These are phyloP conservation scores for Rhodotorula paludigena DNA, from an alignment of 768 basidiomycete species.

Conservation along the genomic window DNA sequence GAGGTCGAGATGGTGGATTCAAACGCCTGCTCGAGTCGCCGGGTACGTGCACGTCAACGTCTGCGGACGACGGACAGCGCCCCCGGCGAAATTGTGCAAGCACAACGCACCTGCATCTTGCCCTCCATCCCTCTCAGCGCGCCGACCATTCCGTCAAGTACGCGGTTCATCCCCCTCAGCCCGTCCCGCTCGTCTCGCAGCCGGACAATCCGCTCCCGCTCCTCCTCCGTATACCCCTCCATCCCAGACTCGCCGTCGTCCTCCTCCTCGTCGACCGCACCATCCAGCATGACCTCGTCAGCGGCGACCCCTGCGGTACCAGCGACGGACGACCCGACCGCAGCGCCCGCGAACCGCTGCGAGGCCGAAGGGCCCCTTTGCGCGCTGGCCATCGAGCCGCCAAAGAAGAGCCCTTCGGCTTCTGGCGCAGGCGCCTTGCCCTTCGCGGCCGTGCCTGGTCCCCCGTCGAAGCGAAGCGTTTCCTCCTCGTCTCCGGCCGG, in stretches of 20 bases:
- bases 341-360: neutral
- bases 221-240: slow-evolving; percentile 4
- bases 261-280: neutral
- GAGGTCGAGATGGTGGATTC: slow-evolving; percentile 42
- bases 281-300: neutral
- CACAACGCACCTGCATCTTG: slow-evolving; percentile 46
- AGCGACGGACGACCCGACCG: neutral
- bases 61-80: too few species aligned
- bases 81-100: neutral
- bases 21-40: slow-evolving; percentile 10
- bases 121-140: slow-evolving; percentile 43
- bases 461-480: neutral
- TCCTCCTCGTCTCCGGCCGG: neutral
- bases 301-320: neutral
- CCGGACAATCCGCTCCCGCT: slow-evolving; percentile 34
- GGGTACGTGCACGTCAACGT: too few species aligned
- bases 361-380: neutral
- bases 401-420: slow-evolving; percentile 4
- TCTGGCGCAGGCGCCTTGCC: neutral
- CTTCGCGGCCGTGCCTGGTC: neutral
- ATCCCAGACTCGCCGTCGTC: neutral
- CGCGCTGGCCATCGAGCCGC: slow-evolving; percentile 9
- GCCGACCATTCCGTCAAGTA: slow-evolving; percentile 44
- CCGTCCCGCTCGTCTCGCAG: slow-evolving; percentile 45
- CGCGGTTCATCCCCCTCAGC: slow-evolving; percentile 47